Evolutionary conservation across 2,329 filamentous ascomycete species (phyloP).

Genomic region (Penicillium sp.): DNA sequence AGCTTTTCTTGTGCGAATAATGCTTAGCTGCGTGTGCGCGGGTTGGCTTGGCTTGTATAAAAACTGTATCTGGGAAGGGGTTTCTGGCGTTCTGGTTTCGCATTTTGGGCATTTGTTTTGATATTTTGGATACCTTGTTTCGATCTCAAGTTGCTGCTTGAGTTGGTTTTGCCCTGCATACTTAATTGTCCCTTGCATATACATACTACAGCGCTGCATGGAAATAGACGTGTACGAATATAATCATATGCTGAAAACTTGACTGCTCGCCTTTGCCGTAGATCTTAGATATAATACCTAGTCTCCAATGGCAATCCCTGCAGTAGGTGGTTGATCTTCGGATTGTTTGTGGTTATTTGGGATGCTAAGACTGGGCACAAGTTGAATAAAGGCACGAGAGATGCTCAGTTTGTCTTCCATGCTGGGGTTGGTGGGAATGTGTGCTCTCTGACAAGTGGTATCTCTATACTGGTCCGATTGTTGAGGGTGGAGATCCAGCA

Average conservation of each 20-base stretch:
- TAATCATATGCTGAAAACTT: background rate
- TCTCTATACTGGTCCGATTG: background rate
- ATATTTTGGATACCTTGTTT: background rate
- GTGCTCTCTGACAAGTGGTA: background rate
- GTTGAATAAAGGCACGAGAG: background rate
- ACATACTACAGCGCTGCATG: background rate
- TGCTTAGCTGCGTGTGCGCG: conserved; percentile 13
- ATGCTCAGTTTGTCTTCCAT: background rate
- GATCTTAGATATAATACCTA: background rate
- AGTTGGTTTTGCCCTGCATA: background rate
- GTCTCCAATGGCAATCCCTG: background rate
- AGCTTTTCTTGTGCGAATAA: conserved; percentile 36
- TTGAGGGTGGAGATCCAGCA: too few species aligned
- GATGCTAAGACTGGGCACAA: background rate
- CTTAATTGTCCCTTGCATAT: background rate
- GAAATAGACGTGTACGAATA: background rate
- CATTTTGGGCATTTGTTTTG: background rate
- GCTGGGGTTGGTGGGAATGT: background rate
- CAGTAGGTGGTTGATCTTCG: background rate
- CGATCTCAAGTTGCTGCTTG: background rate
- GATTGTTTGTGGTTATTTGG: background rate
- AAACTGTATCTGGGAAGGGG: background rate
- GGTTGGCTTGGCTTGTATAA: background rate
- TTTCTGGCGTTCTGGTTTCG: background rate
- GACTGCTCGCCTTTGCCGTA: too few species aligned